Conservation (phyloP, 1,284 basidiomycete genomes). For the Ganoderma meredithae region DNA sequence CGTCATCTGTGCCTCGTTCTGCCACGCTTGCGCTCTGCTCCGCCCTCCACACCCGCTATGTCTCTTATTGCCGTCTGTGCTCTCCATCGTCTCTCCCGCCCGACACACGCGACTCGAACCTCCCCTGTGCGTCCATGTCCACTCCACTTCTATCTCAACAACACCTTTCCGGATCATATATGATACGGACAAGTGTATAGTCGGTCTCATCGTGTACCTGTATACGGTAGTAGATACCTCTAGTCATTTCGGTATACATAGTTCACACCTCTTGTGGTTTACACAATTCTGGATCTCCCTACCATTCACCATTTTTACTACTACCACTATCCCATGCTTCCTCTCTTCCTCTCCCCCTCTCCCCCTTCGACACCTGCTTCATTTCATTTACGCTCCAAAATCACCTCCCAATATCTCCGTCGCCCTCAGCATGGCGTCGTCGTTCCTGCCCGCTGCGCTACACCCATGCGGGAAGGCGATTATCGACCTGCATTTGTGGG, state of each 20-base stretch:
- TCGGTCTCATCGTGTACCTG: constrained; percentile 33
- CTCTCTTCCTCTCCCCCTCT: background rate
- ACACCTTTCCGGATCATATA: constrained; percentile 26
- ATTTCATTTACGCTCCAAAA: constrained; percentile 3
- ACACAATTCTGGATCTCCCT: constrained; percentile 15
- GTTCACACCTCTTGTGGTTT: constrained; percentile 26
- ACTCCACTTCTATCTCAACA: constrained; percentile 6
- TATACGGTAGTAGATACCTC: constrained; percentile 34
- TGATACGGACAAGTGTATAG: constrained; percentile 35
- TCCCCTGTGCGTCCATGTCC: background rate
- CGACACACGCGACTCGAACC: background rate
- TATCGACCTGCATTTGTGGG: background rate
- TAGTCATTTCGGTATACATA: constrained; percentile 35
- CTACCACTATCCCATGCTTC: background rate
- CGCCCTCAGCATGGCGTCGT: background rate
- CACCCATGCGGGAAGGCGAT: background rate
- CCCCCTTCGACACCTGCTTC: constrained; percentile 8
- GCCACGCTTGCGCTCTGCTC: background rate
- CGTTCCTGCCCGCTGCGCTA: background rate
- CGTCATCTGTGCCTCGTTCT: background rate
- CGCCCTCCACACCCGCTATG: background rate
- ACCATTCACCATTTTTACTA: background rate
- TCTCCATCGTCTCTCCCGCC: constrained; percentile 4
- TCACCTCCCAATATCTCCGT: constrained; percentile 4
- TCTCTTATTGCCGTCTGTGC: constrained; percentile 18